Conservation (phyloP, 1,139 yeast genomes). For the Blastobotrys aristatus region DNA sequence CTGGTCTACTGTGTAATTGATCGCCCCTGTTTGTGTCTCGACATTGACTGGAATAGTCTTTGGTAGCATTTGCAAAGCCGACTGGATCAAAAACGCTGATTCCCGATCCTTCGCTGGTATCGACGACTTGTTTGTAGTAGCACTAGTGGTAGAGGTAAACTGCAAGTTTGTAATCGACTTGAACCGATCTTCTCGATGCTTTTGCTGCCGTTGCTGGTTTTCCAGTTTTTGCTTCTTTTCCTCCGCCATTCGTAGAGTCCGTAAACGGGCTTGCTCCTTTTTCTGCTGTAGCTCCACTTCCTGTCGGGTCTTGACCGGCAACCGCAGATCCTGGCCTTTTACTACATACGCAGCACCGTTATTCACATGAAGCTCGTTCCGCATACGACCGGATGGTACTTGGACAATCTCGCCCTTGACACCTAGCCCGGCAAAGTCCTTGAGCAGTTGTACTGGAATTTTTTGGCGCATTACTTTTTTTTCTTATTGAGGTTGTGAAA, state of each 20-base stretch:
- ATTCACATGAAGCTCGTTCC: constrained; percentile 63
- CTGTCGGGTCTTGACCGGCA: constrained; percentile 52
- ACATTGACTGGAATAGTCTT: constrained; percentile 18
- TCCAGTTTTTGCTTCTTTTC: constrained; percentile 11
- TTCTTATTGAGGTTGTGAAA: constrained; percentile 1
- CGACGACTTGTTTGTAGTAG: background rate
- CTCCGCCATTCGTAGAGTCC: constrained; percentile 12
- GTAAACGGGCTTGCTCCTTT: constrained; percentile 14
- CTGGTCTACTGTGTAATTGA: constrained; percentile 15
- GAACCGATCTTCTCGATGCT: constrained; percentile 9
- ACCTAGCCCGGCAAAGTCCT: constrained; percentile 58
- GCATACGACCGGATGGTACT: constrained; percentile 81
- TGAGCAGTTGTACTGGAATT: constrained; percentile 58
- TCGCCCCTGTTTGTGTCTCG: constrained; percentile 12
- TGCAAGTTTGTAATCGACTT: constrained; percentile 12
- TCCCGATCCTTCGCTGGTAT: background rate
- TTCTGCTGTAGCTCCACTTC: constrained; percentile 13
- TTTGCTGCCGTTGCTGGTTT: constrained; percentile 13
- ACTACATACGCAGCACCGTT: constrained; percentile 70
- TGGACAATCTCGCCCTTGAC: constrained; percentile 62
- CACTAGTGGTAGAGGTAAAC: constrained; percentile 10
- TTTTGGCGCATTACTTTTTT: constrained; percentile 28
- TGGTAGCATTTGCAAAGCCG: constrained; percentile 25
- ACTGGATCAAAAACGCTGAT: constrained; percentile 17
- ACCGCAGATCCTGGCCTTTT: constrained; percentile 49